Conservation (phyloP, 2,329 filamentous ascomycete species). For the Fusarium humuli region DNA sequence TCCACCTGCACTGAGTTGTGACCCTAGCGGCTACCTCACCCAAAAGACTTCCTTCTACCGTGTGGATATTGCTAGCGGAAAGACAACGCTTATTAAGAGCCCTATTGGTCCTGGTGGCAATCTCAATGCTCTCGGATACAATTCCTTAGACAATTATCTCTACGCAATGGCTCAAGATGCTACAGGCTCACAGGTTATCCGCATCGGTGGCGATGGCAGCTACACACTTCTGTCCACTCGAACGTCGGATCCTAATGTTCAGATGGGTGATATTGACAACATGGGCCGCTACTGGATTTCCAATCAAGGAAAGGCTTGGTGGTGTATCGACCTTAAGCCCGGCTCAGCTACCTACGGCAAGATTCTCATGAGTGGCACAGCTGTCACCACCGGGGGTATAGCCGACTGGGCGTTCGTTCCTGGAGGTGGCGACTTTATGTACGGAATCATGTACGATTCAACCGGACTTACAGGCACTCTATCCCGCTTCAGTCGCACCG, state of each 20-base stretch:
- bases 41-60: constrained; percentile 34
- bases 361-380: constrained; percentile 33
- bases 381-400: not conserved
- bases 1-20: constrained; percentile 18
- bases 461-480: constrained; percentile 15
- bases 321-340: constrained; percentile 38
- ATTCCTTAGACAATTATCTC: constrained; percentile 36
- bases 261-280: constrained; percentile 43
- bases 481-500: constrained; percentile 39
- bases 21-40: constrained; percentile 35
- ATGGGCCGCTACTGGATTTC: constrained; percentile 42
- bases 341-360: constrained; percentile 37
- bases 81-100: constrained; percentile 29
- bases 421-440: constrained; percentile 43
- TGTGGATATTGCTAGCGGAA: constrained; percentile 30
- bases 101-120: constrained; percentile 36
- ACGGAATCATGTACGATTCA: constrained; percentile 21
- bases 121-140: constrained; percentile 41
- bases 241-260: constrained; percentile 23
- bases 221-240: constrained; percentile 31
- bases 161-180: constrained; percentile 30
- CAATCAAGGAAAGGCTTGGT: constrained; percentile 38
- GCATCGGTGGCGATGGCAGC: constrained; percentile 36
- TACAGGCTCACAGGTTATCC: constrained; percentile 37
- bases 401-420: constrained; percentile 44